A percentile compares a stretch with the other conserved stretches of the same genome.
phyloP scores from a whole-genome alignment of 2,329 filamentous ascomycete species.

The Periconia digitata region DNA sequence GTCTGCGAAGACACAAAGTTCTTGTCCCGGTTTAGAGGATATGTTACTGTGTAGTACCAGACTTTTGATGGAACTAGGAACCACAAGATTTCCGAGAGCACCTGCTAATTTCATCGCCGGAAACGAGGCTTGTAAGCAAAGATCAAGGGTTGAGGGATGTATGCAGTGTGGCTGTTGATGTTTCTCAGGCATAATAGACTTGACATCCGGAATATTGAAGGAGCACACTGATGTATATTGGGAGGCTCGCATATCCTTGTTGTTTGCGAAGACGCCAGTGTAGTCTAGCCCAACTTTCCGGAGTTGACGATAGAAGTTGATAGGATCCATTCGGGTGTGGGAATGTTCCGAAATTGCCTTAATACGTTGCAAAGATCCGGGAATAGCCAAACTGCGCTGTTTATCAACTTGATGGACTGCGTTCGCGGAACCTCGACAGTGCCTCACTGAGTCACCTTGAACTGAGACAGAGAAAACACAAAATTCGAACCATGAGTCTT shows the following conservation, averaged over 20 bases:
- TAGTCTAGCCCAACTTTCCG: neutral
- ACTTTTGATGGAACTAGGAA: neutral
- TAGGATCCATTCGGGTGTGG: neutral
- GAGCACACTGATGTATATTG: neutral
- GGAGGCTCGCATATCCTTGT: neutral
- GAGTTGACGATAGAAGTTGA: neutral
- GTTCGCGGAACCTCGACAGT: neutral
- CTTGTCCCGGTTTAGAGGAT: neutral
- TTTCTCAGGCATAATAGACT: neutral
- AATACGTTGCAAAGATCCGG: too few species aligned
- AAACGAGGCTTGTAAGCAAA: neutral
- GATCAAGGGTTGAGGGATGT: neutral
- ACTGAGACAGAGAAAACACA: neutral
- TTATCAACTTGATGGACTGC: too few species aligned
- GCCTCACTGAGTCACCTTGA: neutral
- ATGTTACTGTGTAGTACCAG: neutral
- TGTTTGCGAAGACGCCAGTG: neutral
- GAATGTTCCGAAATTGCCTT: neutral
- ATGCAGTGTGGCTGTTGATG: neutral
- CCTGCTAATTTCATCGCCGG: neutral
- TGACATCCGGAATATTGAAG: neutral
- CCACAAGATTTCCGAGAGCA: neutral
- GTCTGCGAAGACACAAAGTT: too few species aligned
- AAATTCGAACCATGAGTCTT: neutral
- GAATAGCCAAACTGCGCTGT: too few species aligned